Base-by-base conservation (phyloP, 257 asterid genomes). In the Perilla frutescens region DNA sequence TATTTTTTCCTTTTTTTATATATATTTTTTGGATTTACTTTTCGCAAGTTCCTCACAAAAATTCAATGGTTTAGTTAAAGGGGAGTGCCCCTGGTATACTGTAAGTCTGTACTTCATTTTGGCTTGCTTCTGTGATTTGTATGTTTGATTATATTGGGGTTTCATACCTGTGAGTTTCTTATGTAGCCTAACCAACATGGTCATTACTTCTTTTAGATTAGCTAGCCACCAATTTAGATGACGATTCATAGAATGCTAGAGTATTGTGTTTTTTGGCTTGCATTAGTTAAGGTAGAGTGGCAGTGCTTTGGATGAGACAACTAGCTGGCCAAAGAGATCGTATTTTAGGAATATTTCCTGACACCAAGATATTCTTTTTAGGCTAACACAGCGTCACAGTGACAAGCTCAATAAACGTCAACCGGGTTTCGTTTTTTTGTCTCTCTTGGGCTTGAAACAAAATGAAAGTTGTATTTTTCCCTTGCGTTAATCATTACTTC, bases 221-320 rank as follows among this genome's bases (percentile, higher is more conserved):
- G 48, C 67, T 51, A 61, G 68, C 63, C 3, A 20, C 51, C 61
- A 29, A 14, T 43, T 51, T 48, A 48, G 64, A 62, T 9, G 20
- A 49, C 37, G 26, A 12, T 67, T 43, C 5, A 8, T 64, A 15
- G 12, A 73, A 8, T 37, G 31, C 54, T 57, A 14, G 67, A 43
- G 48, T 64, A 34, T 51, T 41, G 57, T 49, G 20, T 77, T 55
- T 49, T 45, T 43, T 51, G 41, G 39, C 32, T 71, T 66, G 65
- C 61, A 65, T 53, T 53, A 50, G 51, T 8, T 41, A 34, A 41
- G 43, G 70, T 68, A 41, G 58, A 62, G 41, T 44, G 55, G 54
- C 63, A 54, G 49, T 29, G 31, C 13, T 31, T 29, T 39, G 11
- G 62, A 63, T 29, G 66, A 44, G 15, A 6, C 31, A 41, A 34